These are phyloP conservation scores for Neurospora crassa DNA, from an alignment of 2,329 filamentous ascomycete species.

Conservation along the genomic window DNA sequence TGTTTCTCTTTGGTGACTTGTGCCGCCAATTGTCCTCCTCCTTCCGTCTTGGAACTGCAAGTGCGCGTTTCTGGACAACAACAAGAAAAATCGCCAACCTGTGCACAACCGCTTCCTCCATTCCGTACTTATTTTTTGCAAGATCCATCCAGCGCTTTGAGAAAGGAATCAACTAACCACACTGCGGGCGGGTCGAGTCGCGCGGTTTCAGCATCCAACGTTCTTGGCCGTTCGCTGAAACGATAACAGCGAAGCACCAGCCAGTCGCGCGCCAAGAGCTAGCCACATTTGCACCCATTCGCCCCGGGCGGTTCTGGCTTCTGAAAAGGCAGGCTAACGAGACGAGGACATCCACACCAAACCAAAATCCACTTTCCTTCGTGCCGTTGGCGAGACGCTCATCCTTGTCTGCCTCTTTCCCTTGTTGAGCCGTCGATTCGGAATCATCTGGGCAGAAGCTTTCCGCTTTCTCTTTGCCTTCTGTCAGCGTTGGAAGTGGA, in stretches of 20 bases:
- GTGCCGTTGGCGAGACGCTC: background rate
- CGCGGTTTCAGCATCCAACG: background rate
- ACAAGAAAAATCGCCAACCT: background rate
- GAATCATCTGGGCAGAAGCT: background rate
- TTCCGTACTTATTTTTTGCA: background rate
- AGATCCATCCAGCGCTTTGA: background rate
- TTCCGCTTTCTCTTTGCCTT: background rate
- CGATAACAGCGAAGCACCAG: background rate
- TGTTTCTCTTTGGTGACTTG: background rate
- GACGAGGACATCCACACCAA: constrained; percentile 1
- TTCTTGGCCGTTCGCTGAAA: background rate
- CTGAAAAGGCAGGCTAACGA: background rate
- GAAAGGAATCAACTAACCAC: background rate
- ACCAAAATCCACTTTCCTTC: background rate
- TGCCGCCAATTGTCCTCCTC: background rate
- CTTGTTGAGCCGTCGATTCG: background rate
- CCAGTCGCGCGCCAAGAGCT: background rate
- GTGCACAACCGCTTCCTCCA: background rate
- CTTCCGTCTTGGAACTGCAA: background rate
- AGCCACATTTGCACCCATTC: background rate
- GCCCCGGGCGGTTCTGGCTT: background rate
- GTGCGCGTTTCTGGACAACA: background rate
- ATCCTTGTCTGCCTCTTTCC: background rate
- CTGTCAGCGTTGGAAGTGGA: background rate
- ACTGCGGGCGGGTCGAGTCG: background rate